A percentile compares a stretch with the other conserved stretches of the same genome.
Conservation (phyloP, 2,329 filamentous ascomycete genomes). For the Monilinia aucupariae region DNA sequence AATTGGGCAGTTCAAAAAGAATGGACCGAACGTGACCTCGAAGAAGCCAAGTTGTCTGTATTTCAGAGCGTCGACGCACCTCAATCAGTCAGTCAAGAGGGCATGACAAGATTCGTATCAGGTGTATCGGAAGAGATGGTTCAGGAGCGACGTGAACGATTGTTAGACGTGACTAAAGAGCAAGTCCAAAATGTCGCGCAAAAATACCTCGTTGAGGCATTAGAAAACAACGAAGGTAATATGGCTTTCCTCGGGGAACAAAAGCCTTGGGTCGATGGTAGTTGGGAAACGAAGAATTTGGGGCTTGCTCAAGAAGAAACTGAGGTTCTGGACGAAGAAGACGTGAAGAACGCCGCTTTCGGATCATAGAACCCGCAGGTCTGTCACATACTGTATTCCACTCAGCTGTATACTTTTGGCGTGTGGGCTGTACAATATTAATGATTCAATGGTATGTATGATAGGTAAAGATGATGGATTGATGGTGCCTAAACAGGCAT, state of each 20-base stretch:
- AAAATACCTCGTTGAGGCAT: slow-evolving; percentile 67
- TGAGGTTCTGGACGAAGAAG: slow-evolving; percentile 31
- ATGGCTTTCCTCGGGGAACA: slow-evolving; percentile 76
- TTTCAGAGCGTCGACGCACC: slow-evolving; percentile 93
- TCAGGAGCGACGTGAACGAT: slow-evolving; percentile 72
- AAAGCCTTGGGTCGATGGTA: slow-evolving; percentile 68
- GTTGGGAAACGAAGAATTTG: slow-evolving; percentile 74
- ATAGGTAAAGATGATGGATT: slow-evolving; percentile 9
- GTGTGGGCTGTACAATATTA: slow-evolving; percentile 19
- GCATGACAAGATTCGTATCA: slow-evolving; percentile 77
- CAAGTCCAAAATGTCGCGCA: slow-evolving; percentile 79
- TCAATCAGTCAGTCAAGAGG: slow-evolving; percentile 78
- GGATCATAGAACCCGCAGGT: slow-evolving; percentile 27
- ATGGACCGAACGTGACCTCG: slow-evolving; percentile 80
- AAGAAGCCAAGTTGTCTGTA: slow-evolving; percentile 91
- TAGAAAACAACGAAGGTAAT: slow-evolving; percentile 55
- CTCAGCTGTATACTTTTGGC: slow-evolving; percentile 24
- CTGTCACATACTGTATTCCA: slow-evolving; percentile 31
- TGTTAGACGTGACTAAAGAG: slow-evolving; percentile 78
- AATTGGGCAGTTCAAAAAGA: slow-evolving; percentile 73
- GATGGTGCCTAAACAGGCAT: neutral
- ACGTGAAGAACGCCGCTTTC: slow-evolving; percentile 28
- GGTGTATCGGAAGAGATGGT: slow-evolving; percentile 86
- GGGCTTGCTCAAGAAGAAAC: slow-evolving; percentile 50
- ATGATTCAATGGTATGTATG: slow-evolving; percentile 13